A percentile compares a stretch with the other conserved stretches of the same genome.
phyloP scores from a whole-genome alignment of 805 yeast species.

The Sugiyamaella smithiae region DNA sequence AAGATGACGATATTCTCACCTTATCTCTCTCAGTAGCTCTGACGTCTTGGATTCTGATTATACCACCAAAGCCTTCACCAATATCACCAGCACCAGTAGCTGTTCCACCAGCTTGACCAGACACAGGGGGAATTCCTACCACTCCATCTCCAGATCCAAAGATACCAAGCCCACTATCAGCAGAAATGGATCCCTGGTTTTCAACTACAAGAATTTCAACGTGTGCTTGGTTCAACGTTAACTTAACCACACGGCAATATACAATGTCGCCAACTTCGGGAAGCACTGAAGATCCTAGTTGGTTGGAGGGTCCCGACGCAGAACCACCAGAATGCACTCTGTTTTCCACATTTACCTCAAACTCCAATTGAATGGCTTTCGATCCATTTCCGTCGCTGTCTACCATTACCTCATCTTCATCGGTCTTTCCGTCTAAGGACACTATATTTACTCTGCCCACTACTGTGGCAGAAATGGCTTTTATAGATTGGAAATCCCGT shows the following conservation, averaged over 20 bases:
- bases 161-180: slow-evolving; percentile 66
- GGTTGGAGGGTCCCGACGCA: slow-evolving; percentile 15
- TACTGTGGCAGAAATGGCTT: slow-evolving; percentile 47
- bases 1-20: slow-evolving; percentile 73
- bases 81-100: slow-evolving; percentile 45
- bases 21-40: slow-evolving; percentile 88
- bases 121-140: slow-evolving; percentile 11
- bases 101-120: slow-evolving; percentile 20
- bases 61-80: slow-evolving; percentile 87
- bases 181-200: slow-evolving; percentile 50
- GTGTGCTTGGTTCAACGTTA: slow-evolving; percentile 66
- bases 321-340: slow-evolving; percentile 21
- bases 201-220: slow-evolving; percentile 76
- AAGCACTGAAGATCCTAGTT: slow-evolving; percentile 33
- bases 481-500: slow-evolving; percentile 12
- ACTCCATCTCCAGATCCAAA: slow-evolving; percentile 41
- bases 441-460: slow-evolving; percentile 52
- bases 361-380: slow-evolving; percentile 10
- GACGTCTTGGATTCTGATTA: slow-evolving; percentile 82
- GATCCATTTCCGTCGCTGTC: slow-evolving; percentile 23
- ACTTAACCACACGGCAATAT: slow-evolving; percentile 65
- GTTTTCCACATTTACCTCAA: slow-evolving; percentile 28
- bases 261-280: slow-evolving; percentile 87
- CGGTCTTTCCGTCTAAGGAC: slow-evolving; percentile 19
- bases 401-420: slow-evolving; percentile 25